Conservation (phyloP, 2,329 filamentous ascomycete genomes). For the Cladosporium halotolerans region DNA sequence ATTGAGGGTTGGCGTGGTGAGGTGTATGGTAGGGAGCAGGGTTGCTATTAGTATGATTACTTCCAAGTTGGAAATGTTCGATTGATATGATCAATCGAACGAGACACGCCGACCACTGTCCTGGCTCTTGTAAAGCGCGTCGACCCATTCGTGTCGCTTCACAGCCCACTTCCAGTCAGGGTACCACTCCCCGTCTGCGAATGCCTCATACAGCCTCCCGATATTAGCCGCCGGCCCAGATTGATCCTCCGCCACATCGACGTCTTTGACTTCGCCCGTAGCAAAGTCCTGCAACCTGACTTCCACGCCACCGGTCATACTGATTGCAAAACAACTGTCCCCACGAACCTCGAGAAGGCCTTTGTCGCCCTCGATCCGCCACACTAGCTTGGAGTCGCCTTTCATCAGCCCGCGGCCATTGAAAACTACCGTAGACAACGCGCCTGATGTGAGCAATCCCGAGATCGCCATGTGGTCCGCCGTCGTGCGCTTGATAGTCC, state of each 20-base stretch:
- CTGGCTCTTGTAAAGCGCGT: conserved; percentile 1
- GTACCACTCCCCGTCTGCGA: conserved; percentile 1
- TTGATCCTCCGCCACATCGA: background rate
- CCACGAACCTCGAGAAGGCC: conserved; percentile 34
- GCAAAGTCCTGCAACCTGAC: conserved; percentile 6
- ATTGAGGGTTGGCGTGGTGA: too few species aligned
- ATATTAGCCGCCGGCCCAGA: conserved; percentile 1
- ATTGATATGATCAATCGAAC: background rate
- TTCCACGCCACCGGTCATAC: conserved; percentile 3
- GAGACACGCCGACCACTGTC: background rate
- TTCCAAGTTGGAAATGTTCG: background rate
- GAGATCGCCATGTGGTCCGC: conserved; percentile 41
- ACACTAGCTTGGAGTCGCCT: conserved; percentile 41
- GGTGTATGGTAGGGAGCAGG: too few species aligned
- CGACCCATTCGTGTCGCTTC: conserved; percentile 7
- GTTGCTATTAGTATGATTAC: too few species aligned
- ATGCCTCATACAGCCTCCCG: conserved; percentile 9
- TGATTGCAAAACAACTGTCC: background rate
- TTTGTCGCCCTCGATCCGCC: conserved; percentile 46
- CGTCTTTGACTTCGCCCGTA: background rate
- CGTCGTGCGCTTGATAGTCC: conserved; percentile 35
- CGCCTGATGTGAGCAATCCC: conserved; percentile 35
- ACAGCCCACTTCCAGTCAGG: conserved; percentile 8
- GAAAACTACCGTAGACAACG: conserved; percentile 41
- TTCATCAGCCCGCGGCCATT: conserved; percentile 47